Evolutionary conservation across 176 grass and related monocot genomes (phyloP).

Genomic region (Paspalum notatum): DNA sequence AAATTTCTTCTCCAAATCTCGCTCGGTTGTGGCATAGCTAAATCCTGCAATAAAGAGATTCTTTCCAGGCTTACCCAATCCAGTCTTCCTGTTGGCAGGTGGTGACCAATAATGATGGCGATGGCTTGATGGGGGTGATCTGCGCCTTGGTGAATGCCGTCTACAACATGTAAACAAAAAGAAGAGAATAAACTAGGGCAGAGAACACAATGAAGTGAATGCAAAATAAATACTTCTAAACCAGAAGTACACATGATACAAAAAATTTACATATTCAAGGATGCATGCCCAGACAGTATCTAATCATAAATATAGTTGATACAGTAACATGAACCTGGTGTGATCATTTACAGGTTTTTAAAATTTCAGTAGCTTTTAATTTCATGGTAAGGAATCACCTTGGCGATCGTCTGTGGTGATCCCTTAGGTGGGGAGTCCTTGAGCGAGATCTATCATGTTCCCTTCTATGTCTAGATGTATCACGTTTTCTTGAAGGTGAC

Average conservation of each 20-base stretch:
- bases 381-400: conserved; percentile 49
- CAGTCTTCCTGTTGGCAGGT: conserved; percentile 79
- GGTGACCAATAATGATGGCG: conserved; percentile 73
- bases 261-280: conserved; percentile 26
- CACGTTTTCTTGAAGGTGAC: conserved; percentile 65
- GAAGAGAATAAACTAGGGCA: conserved; percentile 15
- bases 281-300: conserved; percentile 1
- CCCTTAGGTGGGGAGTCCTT: conserved; percentile 64
- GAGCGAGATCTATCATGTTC: conserved; percentile 65
- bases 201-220: conserved; percentile 15
- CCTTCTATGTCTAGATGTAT: conserved; percentile 62
- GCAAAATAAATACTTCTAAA: conserved; percentile 5
- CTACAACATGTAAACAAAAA: conserved; percentile 43
- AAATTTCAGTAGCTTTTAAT: conserved; percentile 9
- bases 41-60: conserved; percentile 94
- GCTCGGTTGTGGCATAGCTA: conserved; percentile 84
- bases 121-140: conserved; percentile 61
- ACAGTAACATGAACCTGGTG: conserved; percentile 20
- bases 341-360: conserved; percentile 6
- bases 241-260: neutral
- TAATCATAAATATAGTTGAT: conserved; percentile 15
- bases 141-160: conserved; percentile 68
- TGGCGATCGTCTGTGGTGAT: conserved; percentile 64
- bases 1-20: conserved; percentile 93
- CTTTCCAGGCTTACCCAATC: conserved; percentile 77